Conservation (phyloP, 495 filamentous ascomycete species). For the Hypomontagnella monticulosa region DNA sequence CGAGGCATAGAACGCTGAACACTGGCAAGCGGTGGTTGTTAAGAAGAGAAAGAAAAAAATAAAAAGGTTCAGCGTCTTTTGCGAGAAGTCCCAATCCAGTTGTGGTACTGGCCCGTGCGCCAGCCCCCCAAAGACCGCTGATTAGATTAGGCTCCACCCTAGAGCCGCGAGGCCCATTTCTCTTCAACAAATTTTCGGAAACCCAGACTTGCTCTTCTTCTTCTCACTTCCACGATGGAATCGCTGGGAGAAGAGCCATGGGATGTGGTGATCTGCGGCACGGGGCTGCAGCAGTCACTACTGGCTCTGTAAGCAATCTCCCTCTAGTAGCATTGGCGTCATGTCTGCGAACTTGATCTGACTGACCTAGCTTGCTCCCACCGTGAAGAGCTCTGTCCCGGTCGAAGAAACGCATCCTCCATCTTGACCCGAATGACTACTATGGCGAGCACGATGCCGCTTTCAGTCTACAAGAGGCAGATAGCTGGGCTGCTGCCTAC, state of each 20-base stretch:
- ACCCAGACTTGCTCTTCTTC: constrained; percentile 28
- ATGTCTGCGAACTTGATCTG: constrained; percentile 56
- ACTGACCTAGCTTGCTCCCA: constrained; percentile 68
- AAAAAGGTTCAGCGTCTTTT: background rate
- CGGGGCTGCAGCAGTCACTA: constrained; percentile 88
- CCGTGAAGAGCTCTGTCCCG: constrained; percentile 85
- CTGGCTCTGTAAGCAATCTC: constrained; percentile 81
- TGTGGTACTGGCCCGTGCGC: constrained; percentile 10
- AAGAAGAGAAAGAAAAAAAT: constrained; percentile 46
- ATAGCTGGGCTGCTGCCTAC: constrained; percentile 69
- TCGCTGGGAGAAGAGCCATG: constrained; percentile 80
- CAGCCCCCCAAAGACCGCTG: background rate
- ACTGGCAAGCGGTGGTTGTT: constrained; percentile 63
- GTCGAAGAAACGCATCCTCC: constrained; percentile 89
- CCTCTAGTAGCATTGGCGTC: background rate
- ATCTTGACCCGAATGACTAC: constrained; percentile 85
- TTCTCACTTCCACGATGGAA: constrained; percentile 69
- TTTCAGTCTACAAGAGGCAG: constrained; percentile 83
- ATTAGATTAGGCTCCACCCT: constrained; percentile 25
- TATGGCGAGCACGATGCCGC: constrained; percentile 90
- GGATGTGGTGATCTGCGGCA: constrained; percentile 93
- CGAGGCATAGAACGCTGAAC: constrained; percentile 49
- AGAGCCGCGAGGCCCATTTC: constrained; percentile 37
- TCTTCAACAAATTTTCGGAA: constrained; percentile 51
- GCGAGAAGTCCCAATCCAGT: background rate